Evolutionary conservation across 768 basidiomycete species (phyloP).

Genomic region (Calocybe cyanea): DNA sequence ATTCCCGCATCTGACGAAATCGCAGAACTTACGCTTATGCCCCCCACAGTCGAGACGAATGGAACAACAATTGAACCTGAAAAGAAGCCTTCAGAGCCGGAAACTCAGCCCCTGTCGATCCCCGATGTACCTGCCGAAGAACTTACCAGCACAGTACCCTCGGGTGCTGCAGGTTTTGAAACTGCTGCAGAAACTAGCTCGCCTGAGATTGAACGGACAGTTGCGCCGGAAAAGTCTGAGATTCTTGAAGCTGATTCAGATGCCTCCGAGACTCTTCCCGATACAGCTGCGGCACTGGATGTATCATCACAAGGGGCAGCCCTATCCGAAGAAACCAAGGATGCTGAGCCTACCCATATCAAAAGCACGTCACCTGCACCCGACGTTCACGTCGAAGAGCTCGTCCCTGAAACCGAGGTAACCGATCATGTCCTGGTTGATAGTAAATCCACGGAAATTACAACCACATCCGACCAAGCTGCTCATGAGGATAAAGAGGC

Average conservation of each 20-base stretch:
- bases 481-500: neutral
- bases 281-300: neutral
- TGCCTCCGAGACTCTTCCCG: neutral
- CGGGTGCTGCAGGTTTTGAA: neutral
- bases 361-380: neutral
- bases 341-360: neutral
- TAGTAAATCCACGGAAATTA: neutral
- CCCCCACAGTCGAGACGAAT: neutral
- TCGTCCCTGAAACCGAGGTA: neutral
- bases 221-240: neutral
- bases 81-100: neutral
- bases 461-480: neutral
- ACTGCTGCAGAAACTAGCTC: neutral
- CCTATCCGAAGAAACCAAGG: neutral
- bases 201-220: neutral
- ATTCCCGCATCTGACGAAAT: neutral
- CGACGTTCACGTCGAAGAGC: neutral
- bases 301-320: neutral
- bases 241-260: neutral
- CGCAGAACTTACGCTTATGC: neutral
- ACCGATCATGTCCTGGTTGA: neutral
- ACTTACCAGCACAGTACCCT: neutral
- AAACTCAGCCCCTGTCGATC: neutral
- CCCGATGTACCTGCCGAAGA: neutral
- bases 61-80: neutral